Evolutionary conservation across 306 rosid species (phyloP), one percentile per base, ranked within the genome.

Genomic region (Vigna unguiculata): DNA sequence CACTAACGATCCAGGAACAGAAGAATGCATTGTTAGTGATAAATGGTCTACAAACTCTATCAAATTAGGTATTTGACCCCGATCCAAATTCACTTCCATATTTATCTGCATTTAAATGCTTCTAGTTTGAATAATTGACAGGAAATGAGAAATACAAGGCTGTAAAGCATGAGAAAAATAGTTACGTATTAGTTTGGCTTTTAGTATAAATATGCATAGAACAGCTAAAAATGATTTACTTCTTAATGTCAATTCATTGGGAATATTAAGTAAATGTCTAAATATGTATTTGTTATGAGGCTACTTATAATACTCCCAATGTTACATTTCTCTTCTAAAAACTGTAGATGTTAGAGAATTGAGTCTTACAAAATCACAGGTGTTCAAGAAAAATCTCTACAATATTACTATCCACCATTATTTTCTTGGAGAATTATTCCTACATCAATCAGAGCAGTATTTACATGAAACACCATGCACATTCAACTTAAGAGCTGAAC

Each of bases 1-100:
- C 75, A 95, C 97, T 74, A 92, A 85, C 34, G 99, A 95, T 11
- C 97, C 97, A 17, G 97, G 92, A 55, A 87, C 63, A 40, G 86
- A 80, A 30, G 89, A 89, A 88, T 92, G 99, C 96, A 91, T 92
- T 41, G 70, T 71, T 80, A 70, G 67, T 13, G 92, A 83, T 66
- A 92, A 85, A 83, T 92, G 96, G 84, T 83, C 70, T 83, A 95
- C 92, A 85, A 92, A 92, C 84, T 75, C 96, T 81, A 71, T 88
- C 87, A 95, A 38, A 82, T 85, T 87, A 58, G 91, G 71, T 71
- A 92, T 92, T 83, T 86, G 86, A 48, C 47, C 78, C 0, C 24
- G 74, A 28, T 86, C 85, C 87, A 95, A 67, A 0, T 77, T 7
- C 74, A 92, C 93, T 86, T 95, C 99, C 85, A 95, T 88, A 71